These are phyloP conservation scores for Pichia sp. DNA, from an alignment of 1,139 yeast species.

Conservation along the genomic window DNA sequence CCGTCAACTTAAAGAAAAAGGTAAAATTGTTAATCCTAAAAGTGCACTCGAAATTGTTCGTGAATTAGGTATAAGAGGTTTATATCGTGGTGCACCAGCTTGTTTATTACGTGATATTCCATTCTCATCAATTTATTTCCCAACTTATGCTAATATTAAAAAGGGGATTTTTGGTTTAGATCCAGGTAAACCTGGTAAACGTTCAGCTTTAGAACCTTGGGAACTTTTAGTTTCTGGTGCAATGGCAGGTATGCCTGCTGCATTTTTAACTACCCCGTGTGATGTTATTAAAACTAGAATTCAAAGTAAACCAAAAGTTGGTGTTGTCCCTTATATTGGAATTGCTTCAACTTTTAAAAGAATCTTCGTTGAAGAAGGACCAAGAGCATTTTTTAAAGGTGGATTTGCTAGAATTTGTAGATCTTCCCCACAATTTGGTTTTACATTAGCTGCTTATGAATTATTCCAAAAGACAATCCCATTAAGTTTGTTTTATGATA, in stretches of 20 bases:
- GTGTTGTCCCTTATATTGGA: slow-evolving; percentile 73
- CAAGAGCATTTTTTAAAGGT: slow-evolving; percentile 86
- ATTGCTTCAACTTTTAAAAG: slow-evolving; percentile 70
- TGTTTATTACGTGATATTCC: slow-evolving; percentile 95
- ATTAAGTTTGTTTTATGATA: slow-evolving; percentile 32
- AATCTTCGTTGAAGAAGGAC: slow-evolving; percentile 59
- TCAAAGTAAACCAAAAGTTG: slow-evolving; percentile 76
- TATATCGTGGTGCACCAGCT: slow-evolving; percentile 88
- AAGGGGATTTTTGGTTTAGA: slow-evolving; percentile 78
- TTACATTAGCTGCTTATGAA: slow-evolving; percentile 94
- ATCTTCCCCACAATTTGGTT: slow-evolving; percentile 97
- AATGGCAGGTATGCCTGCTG: slow-evolving; percentile 96
- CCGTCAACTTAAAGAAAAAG: slow-evolving; percentile 29
- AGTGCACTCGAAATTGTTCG: slow-evolving; percentile 71
- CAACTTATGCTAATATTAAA: slow-evolving; percentile 91
- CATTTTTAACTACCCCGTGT: slow-evolving; percentile 90
- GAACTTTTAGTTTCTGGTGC: slow-evolving; percentile 88
- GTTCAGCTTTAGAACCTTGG: slow-evolving; percentile 63
- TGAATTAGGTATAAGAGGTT: slow-evolving; percentile 75
- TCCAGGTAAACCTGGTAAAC: slow-evolving; percentile 49
- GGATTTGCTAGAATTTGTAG: slow-evolving; percentile 92
- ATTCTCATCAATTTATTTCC: slow-evolving; percentile 95
- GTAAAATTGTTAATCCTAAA: slow-evolving; percentile 30
- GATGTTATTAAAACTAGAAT: slow-evolving; percentile 95
- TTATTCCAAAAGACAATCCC: slow-evolving; percentile 62